Conservation (phyloP, 2,329 filamentous ascomycete genomes). For the Aspergillus latus region DNA sequence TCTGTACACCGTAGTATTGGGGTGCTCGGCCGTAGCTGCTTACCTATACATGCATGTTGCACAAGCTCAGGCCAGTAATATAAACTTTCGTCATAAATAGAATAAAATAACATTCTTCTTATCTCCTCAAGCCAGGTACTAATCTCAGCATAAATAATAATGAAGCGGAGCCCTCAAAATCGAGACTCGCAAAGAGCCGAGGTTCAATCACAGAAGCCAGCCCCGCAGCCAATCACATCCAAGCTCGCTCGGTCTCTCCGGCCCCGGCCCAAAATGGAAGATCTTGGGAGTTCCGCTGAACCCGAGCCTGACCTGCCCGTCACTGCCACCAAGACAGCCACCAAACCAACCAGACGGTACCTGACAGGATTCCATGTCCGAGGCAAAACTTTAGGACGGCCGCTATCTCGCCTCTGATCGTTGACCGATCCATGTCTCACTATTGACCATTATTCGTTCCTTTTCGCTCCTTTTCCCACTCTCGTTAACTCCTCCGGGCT, state of each 20-base stretch:
- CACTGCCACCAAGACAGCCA: background rate
- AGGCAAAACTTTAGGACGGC: background rate
- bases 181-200: constrained; percentile 9
- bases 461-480: constrained; percentile 11
- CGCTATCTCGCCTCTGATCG: background rate
- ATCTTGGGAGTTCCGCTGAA: background rate
- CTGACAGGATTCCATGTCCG: background rate
- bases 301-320: background rate
- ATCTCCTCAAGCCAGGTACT: background rate
- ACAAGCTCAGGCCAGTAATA: too few species aligned
- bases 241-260: constrained; percentile 1
- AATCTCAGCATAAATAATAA: background rate
- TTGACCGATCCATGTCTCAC: background rate
- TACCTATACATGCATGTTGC: too few species aligned
- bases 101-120: too few species aligned
- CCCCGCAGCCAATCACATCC: constrained; percentile 8
- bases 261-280: constrained; percentile 4
- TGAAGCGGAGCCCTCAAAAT: background rate
- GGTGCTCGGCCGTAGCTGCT: too few species aligned
- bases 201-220: constrained; percentile 1
- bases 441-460: background rate
- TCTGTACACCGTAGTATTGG: too few species aligned
- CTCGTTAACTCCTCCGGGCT: constrained; percentile 3
- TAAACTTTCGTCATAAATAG: too few species aligned
- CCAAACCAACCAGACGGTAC: background rate